Evolutionary conservation across 306 rosid species (phyloP), one percentile per base, ranked within the genome.

Genomic region (Prunus dulcis): DNA sequence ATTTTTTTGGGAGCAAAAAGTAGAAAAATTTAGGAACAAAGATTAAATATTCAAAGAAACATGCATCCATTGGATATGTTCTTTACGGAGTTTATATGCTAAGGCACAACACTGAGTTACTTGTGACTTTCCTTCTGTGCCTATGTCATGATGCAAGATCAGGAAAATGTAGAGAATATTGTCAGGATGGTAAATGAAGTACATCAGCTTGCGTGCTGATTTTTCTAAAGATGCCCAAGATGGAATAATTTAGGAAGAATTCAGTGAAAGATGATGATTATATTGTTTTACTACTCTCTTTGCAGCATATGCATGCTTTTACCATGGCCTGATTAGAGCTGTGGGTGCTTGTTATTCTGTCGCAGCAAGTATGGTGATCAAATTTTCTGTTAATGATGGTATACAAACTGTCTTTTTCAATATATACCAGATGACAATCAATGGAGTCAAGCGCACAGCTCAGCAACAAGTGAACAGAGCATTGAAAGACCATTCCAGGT

Each of bases 391-490:
- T 34, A 60, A 22, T 34, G 41, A 34, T 67, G 67, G 73, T 19
- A 34, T 79, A 51, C 67, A 81, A 13, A 81, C 73, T 47, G 73
- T 81, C 64, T 62, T 34, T 67, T 72, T 84, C 66, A 52, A 76
- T 86, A 69, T 87, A 66, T 87, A 76, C 67, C 81, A 95, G 98
- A 85, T 78, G 91, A 95, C 90, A 63, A 88, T 95, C 73, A 93
- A 90, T 83, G 99, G 85, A 82, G 92, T 95, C 79, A 95, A 87
- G 89, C 99, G 97, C 73, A 89, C 90, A 86, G 99, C 97, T 64
- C 99, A 95, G 82, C 90, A 92, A 70, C 97, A 95, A 83, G 92
- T 95, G 88, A 95, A 83, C 75, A 89, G 88, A 80, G 99, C 97
- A 78, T 85, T 95, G 77, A 95, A 91, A 85, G 92, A 95, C 69